phyloP scores from a whole-genome alignment of 768 basidiomycete genomes.

The Amyloporia xantha region DNA sequence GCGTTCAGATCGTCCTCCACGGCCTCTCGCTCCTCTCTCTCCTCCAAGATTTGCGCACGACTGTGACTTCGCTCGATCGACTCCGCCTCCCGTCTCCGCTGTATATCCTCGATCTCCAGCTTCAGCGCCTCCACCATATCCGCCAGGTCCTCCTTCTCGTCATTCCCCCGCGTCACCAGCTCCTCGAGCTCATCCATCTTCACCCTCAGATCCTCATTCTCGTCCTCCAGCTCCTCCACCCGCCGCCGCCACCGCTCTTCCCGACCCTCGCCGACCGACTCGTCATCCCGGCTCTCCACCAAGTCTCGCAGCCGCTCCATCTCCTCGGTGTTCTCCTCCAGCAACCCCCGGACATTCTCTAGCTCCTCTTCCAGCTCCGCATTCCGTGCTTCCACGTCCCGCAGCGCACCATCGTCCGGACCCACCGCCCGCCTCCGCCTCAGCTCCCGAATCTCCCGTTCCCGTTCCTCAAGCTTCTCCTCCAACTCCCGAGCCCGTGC shows the following conservation, averaged over 20 bases:
- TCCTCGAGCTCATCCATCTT: slow-evolving; percentile 55
- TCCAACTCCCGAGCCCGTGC: slow-evolving; percentile 71
- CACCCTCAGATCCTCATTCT: slow-evolving; percentile 55
- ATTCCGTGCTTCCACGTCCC: slow-evolving; percentile 54
- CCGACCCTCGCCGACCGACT: slow-evolving; percentile 34
- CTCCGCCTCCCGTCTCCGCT: slow-evolving; percentile 56
- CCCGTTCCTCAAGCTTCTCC: slow-evolving; percentile 66
- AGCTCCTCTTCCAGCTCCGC: slow-evolving; percentile 68
- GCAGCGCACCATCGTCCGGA: slow-evolving; percentile 43
- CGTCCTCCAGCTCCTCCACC: slow-evolving; percentile 52
- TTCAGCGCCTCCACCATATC: slow-evolving; percentile 61
- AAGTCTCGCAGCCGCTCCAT: slow-evolving; percentile 66
- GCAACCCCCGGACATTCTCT: slow-evolving; percentile 57
- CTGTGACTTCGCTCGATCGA: slow-evolving; percentile 66
- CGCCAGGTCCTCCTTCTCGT: slow-evolving; percentile 64
- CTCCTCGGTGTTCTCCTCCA: slow-evolving; percentile 83
- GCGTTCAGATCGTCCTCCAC: slow-evolving; percentile 76
- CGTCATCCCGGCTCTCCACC: slow-evolving; percentile 47
- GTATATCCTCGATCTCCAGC: slow-evolving; percentile 61
- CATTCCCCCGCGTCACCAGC: slow-evolving; percentile 48
- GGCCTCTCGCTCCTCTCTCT: slow-evolving; percentile 66
- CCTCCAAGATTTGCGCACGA: slow-evolving; percentile 63
- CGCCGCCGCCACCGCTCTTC: slow-evolving; percentile 42
- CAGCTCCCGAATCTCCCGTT: slow-evolving; percentile 62
- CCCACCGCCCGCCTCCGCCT: slow-evolving; percentile 37